Percentiles rank a stretch among this genome's conserved stretches.
Evolutionary conservation across 2,329 filamentous ascomycete genomes (phyloP).

Genomic region (Diaporthe sp.): DNA sequence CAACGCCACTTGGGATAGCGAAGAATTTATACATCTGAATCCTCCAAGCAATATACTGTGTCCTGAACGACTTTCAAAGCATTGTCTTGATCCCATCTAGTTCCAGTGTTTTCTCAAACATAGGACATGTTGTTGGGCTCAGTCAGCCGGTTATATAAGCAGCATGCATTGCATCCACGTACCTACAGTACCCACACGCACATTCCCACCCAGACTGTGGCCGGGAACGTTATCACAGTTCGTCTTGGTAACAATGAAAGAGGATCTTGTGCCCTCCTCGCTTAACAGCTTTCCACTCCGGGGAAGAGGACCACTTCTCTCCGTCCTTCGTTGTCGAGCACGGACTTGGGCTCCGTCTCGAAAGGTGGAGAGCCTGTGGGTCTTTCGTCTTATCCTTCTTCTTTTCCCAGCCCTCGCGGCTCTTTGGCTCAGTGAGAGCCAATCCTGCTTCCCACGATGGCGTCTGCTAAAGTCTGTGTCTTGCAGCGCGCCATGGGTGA

Average conservation of each 20-base stretch:
- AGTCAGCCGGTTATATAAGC: no score
- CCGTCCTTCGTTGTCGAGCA: background rate
- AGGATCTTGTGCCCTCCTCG: background rate
- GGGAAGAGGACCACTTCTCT: background rate
- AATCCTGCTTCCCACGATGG: conserved; percentile 19
- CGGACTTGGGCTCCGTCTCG: background rate
- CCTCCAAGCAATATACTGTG: no score
- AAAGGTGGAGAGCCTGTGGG: background rate
- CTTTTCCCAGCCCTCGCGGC: conserved; percentile 1
- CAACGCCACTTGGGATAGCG: no score
- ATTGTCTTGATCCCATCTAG: no score
- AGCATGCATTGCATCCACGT: no score
- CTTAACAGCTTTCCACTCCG: background rate
- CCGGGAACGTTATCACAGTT: background rate
- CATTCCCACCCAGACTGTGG: background rate
- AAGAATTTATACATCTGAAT: no score
- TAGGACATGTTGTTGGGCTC: no score
- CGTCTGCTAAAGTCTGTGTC: conserved; percentile 9
- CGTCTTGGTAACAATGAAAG: background rate
- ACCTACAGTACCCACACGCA: no score
- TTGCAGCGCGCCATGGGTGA: background rate
- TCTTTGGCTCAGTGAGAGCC: conserved; percentile 20
- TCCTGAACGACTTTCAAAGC: no score
- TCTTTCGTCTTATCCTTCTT: background rate
- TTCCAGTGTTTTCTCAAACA: no score